Base-by-base conservation (phyloP, 345 rosid genomes). In the Diplotaxis tenuifolia region DNA sequence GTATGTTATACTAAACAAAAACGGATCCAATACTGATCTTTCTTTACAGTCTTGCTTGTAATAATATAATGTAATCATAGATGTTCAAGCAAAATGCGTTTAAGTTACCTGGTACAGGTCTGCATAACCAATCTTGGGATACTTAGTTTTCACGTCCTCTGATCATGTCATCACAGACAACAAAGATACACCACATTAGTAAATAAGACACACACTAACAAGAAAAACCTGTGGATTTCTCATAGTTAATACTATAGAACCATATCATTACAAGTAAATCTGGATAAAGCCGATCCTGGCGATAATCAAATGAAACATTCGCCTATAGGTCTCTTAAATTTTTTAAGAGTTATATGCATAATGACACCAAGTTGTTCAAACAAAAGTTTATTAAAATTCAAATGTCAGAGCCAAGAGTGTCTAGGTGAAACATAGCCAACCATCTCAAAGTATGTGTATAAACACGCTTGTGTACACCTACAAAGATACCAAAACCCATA, bases 51-150 rank as follows among this genome's bases (percentile, higher is more conserved):
- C 25, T 20, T 60, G 16, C 22, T 50, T 52, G 7, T 52, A 52
- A 42, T 5, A 10, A 19, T 52, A 19, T 52, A 3, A 23, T 57
- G 38, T 7, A 40, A 3, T 69, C 50, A 21, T 3, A 19, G 2
- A 20, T 3, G 11, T 69, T 31, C 4, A 60, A 22, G 29, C 1
- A 34, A 62, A 25, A 0, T 7, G 16, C 20, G 6, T 20, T 27
- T 5, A 14, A 20, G 5, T 29, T 45, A 65, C 77, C 72, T 73
- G 65, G 27, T 65, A 73, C 32, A 65, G 38, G 67, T 92, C 96
- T 4, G 95, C 96, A 63, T 90, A 87, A 1, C 89, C 83, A 65
- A 92, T 83, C 70, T 84, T 90, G 1, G 88, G 89, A 79, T 81
- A 82, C 72, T 88, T 88, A 53, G 84, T 68, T 83, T 88, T 92